These are phyloP conservation scores for Penicillium herquei DNA, from an alignment of 495 filamentous ascomycete species.

Conservation along the genomic window DNA sequence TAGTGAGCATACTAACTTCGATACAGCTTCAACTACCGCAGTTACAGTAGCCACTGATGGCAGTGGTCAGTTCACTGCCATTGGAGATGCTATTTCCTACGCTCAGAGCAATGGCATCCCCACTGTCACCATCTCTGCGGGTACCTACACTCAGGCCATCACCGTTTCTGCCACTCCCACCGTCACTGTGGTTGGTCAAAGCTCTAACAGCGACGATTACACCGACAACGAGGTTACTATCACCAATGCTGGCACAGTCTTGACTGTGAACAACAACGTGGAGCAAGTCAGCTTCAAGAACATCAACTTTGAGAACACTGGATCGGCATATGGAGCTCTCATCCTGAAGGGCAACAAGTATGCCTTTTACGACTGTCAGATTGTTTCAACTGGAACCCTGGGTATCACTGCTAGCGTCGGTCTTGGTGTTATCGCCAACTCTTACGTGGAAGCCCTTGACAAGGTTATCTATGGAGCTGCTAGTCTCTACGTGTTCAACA, in stretches of 20 bases:
- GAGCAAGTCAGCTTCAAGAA: slow-evolving; percentile 12
- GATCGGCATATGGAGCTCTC: slow-evolving; percentile 1
- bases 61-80: slow-evolving; percentile 11
- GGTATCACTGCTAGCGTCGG: slow-evolving; percentile 15
- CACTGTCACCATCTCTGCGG: slow-evolving; percentile 11
- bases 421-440: slow-evolving; percentile 13
- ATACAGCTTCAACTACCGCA: slow-evolving; percentile 1
- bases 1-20: background rate
- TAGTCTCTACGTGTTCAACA: slow-evolving; percentile 11
- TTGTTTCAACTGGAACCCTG: slow-evolving; percentile 9
- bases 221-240: slow-evolving; percentile 3
- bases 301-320: slow-evolving; percentile 11
- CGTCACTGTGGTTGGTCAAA: slow-evolving; percentile 9
- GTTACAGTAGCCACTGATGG: slow-evolving; percentile 5
- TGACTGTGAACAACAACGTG: slow-evolving; percentile 10
- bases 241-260: slow-evolving; percentile 4
- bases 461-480: slow-evolving; percentile 12
- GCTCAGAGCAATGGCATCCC: slow-evolving; percentile 13
- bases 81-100: slow-evolving; percentile 12
- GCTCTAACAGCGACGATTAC: background rate
- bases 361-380: slow-evolving; percentile 15
- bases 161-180: slow-evolving; percentile 11
- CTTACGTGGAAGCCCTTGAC: slow-evolving; percentile 11
- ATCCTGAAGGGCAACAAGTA: slow-evolving; percentile 15
- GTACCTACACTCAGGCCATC: slow-evolving; percentile 10